These are phyloP conservation scores for Amaranthus hypochondriacus DNA, from an alignment of 148 eudicot species.

Conservation along the genomic window DNA sequence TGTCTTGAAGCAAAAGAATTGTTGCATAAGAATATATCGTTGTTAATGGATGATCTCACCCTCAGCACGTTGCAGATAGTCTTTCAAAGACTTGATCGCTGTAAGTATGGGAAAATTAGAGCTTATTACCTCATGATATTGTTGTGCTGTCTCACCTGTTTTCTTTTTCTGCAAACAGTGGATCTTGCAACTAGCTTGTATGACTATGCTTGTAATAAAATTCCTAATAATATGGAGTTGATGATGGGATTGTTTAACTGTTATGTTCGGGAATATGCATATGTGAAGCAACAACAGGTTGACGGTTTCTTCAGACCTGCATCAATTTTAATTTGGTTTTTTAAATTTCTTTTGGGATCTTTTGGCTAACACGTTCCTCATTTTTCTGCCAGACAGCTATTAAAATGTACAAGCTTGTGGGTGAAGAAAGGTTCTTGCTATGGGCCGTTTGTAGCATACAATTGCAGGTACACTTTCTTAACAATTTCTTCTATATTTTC, in stretches of 20 bases:
- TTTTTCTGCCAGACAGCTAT: slow-evolving; percentile 75
- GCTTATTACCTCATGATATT: neutral
- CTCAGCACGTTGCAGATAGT: slow-evolving; percentile 92
- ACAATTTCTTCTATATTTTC: neutral
- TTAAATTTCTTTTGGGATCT: neutral
- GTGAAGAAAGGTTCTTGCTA: slow-evolving; percentile 91
- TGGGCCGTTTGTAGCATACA: slow-evolving; percentile 98
- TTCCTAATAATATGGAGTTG: slow-evolving; percentile 66
- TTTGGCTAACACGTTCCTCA: slow-evolving; percentile 1
- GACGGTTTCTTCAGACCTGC: slow-evolving; percentile 14
- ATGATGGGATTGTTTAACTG: slow-evolving; percentile 98
- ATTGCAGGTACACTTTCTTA: slow-evolving; percentile 51
- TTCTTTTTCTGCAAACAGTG: slow-evolving; percentile 40
- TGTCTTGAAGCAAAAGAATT: slow-evolving; percentile 72
- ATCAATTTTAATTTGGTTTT: neutral
- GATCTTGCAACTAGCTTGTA: slow-evolving; percentile 93
- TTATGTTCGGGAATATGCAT: slow-evolving; percentile 88
- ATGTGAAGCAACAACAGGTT: slow-evolving; percentile 99
- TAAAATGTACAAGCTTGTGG: slow-evolving; percentile 88
- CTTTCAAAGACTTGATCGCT: slow-evolving; percentile 82
- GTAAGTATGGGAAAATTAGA: slow-evolving; percentile 35
- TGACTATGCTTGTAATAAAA: slow-evolving; percentile 75
- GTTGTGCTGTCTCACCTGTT: neutral
- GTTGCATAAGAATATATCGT: slow-evolving; percentile 44
- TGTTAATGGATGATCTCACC: slow-evolving; percentile 63